Evolutionary conservation across 2,329 filamentous ascomycete genomes (phyloP), one percentile per base, ranked within the genome.

Genomic region (Graphilbum ipis-grandicollis): DNA sequence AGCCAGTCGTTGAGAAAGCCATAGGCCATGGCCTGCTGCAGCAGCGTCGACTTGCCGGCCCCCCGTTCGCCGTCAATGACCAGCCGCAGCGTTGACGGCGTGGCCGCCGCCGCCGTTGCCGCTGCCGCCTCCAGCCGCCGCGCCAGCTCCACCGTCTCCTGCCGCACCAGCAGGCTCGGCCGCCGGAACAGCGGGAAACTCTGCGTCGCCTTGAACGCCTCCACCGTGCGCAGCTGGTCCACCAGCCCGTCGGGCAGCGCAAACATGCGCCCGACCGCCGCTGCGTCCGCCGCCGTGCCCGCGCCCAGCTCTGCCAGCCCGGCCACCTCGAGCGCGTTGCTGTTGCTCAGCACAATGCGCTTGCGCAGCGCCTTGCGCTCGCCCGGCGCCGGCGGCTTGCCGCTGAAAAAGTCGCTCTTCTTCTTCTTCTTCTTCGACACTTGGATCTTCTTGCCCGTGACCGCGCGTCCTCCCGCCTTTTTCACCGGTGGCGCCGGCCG

Each of bases 151-250:
- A 81, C 61, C n/a, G 79, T 80, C 62, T 94, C 83, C 40, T 70
- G 65, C 47, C 86, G 71, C 43, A 93, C 62, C 52, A 98, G 60
- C 37, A 79, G 71, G 39, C 81, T 80, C 19, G 90, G 90, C 46
- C 75, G 69, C 47, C 82, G 65, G 58, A 96, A 98, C 49, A 93
- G 61, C 41, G 68, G 71, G 86, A 90, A 98, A 44, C 71, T 75
- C 65, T 96, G 90, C 19, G 75, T 81, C 18, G 75, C 66, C 68
- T 93, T 93, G 66, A 98, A 98, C 4, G 83, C 85, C 52, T 93
- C 82, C 37, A 80, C 66, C n/a, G 75, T 70, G 48, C 85, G 71
- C 60, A 98, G 63, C 54, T 78, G 72, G 59, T 93, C 85, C 35
- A 94, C 68, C 35, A 84, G 60, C 2, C 60, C 57, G 31, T 75